Conservation (phyloP, 2,329 filamentous ascomycete species). For the Colletotrichum endophyticum region DNA sequence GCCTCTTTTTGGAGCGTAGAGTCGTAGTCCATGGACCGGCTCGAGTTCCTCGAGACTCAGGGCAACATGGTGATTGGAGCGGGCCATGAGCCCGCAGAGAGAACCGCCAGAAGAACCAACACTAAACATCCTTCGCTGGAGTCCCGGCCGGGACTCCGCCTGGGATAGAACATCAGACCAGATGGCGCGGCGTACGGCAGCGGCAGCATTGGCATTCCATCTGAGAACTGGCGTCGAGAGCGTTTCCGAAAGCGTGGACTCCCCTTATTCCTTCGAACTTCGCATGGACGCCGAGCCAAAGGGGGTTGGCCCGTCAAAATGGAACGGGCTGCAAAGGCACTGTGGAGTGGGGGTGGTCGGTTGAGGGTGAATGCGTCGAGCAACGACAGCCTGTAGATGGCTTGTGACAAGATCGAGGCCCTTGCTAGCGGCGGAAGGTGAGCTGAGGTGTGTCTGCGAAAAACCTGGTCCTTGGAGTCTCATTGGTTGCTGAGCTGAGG, state of each 20-base stretch:
- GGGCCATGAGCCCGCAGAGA: neutral
- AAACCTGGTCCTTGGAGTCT: constrained; percentile 28
- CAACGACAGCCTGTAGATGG: constrained; percentile 36
- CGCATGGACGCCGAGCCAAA: constrained; percentile 9
- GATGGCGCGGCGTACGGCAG: constrained; percentile 4
- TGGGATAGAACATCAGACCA: constrained; percentile 20
- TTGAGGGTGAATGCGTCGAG: constrained; percentile 32
- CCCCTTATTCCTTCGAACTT: neutral
- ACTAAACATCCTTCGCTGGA: neutral
- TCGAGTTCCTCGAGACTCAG: constrained; percentile 5
- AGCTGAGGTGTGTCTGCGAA: constrained; percentile 38
- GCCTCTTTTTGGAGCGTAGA: neutral
- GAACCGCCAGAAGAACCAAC: constrained; percentile 4
- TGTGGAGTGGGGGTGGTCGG: constrained; percentile 2
- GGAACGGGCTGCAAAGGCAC: neutral
- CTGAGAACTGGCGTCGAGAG: neutral
- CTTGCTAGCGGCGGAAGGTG: constrained; percentile 30
- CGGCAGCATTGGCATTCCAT: neutral
- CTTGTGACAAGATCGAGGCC: constrained; percentile 28
- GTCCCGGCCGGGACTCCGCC: constrained; percentile 16
- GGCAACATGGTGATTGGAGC: constrained; percentile 15
- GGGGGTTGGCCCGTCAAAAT: constrained; percentile 1
- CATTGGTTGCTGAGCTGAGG: constrained; percentile 31
- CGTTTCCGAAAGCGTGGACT: constrained; percentile 9
- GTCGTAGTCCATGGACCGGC: neutral